Evolutionary conservation across 805 yeast species (phyloP).

Genomic region (Kluyveromyces nonfermentans): DNA sequence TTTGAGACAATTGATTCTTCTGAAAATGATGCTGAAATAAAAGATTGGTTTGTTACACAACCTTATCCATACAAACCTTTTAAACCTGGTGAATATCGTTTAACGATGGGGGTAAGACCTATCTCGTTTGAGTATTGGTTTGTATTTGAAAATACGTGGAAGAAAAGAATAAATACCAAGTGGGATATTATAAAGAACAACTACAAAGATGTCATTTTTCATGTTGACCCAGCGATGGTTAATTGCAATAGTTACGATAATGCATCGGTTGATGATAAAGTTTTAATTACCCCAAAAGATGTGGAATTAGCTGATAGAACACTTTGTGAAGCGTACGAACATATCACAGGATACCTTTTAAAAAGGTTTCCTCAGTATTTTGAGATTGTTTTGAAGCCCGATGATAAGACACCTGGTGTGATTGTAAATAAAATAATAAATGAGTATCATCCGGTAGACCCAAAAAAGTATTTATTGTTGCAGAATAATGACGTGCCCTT

Average conservation of each 20-base stretch:
- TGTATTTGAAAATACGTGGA: slow-evolving; percentile 51
- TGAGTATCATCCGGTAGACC: slow-evolving; percentile 31
- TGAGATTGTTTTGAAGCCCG: slow-evolving; percentile 11
- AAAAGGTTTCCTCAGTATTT: slow-evolving; percentile 49
- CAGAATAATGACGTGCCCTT: slow-evolving; percentile 4
- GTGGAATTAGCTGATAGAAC: slow-evolving; percentile 25
- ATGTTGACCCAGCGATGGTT: slow-evolving; percentile 14
- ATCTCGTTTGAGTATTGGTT: slow-evolving; percentile 46
- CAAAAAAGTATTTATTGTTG: slow-evolving; percentile 11
- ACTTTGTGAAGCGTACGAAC: slow-evolving; percentile 42
- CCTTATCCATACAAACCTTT: slow-evolving; percentile 50
- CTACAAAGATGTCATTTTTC: slow-evolving; percentile 13
- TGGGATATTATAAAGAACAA: slow-evolving; percentile 14
- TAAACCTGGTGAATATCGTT: slow-evolving; percentile 47
- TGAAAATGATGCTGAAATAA: slow-evolving; percentile 6
- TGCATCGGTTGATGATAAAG: slow-evolving; percentile 9
- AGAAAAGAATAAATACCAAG: slow-evolving; percentile 34
- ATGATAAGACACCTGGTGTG: slow-evolving; percentile 17
- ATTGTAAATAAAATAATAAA: slow-evolving; percentile 34
- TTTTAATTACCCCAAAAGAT: slow-evolving; percentile 16
- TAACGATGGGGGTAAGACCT: slow-evolving; percentile 55
- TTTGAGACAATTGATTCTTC: slow-evolving; percentile 22
- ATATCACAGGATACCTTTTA: slow-evolving; percentile 31
- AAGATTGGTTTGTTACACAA: slow-evolving; percentile 32
- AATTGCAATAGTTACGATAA: slow-evolving; percentile 27